A percentile compares a stretch with the other conserved stretches of the same genome.
phyloP scores from a whole-genome alignment of 768 basidiomycete species.

The Tylopilus rubrobrunneus region DNA sequence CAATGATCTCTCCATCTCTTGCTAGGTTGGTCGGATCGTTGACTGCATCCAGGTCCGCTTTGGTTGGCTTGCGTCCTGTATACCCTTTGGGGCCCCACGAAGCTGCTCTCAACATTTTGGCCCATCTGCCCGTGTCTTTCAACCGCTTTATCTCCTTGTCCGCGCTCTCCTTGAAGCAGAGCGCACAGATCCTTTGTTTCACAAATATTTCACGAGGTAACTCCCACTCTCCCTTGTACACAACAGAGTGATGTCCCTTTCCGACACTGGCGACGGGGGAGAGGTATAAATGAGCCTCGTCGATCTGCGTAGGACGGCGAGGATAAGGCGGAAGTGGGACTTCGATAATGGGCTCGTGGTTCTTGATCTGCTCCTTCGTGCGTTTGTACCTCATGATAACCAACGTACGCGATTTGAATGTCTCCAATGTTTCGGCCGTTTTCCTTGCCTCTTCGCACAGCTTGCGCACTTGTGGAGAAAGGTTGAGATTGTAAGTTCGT shows the following conservation, averaged over 20 bases:
- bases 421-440: slow-evolving; percentile 8
- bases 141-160: slow-evolving; percentile 17
- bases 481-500: slow-evolving; percentile 29
- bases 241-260: slow-evolving; percentile 49
- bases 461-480: slow-evolving; percentile 1
- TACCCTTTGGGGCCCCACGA: slow-evolving; percentile 10
- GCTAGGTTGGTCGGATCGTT: neutral
- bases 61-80: neutral
- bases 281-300: slow-evolving; percentile 50
- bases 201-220: slow-evolving; percentile 42
- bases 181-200: slow-evolving; percentile 33
- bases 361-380: slow-evolving; percentile 19
- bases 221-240: slow-evolving; percentile 50
- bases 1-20: slow-evolving; percentile 13
- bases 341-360: slow-evolving; percentile 26
- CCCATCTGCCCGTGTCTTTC: slow-evolving; percentile 23
- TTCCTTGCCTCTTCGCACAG: slow-evolving; percentile 1
- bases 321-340: slow-evolving; percentile 29
- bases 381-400: slow-evolving; percentile 21
- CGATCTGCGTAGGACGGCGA: slow-evolving; percentile 2
- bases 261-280: slow-evolving; percentile 37
- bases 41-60: neutral
- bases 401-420: slow-evolving; percentile 12
- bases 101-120: slow-evolving; percentile 12
- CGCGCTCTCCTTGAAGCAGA: slow-evolving; percentile 36